Base-by-base conservation (phyloP, 2,329 filamentous ascomycete species). In the Fusarium tuaranense region DNA sequence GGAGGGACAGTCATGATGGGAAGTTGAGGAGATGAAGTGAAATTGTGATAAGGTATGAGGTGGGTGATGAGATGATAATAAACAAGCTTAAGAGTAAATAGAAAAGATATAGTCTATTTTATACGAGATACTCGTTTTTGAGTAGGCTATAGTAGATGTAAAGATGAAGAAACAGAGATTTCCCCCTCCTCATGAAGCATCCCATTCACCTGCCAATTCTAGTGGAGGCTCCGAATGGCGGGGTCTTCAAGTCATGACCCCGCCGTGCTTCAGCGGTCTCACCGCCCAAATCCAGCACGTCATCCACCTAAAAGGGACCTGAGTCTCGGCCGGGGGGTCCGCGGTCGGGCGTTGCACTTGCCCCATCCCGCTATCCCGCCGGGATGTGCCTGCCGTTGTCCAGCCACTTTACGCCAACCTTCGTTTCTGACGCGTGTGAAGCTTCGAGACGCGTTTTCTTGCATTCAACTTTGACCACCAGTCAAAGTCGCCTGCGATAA, bases 381-480 rank as follows among this genome's bases (percentile, higher is more conserved):
- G 36, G 64, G 25, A 32, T 46, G n/a, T 20, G 38, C 41, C 30
- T 10, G 16, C 25, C 57, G 72, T 71, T 74, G 46, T 32, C 70
- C 69, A 74, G 74, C 76, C 78, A 79, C 78, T 79, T 71, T 79
- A 79, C 78, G 78, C 77, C 77, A 78, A 68, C 57, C 44, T 64
- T 69, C 74, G 72, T 70, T 75, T 71, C 57, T 32, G 67, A 69
- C 77, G 72, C 70, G 74, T 63, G 57, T 61, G 67, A 68, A 69
- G 72, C 68, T 73, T 60, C 51, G 62, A n/a, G 57, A 73, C 78
- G 76, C 76, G 75, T 76, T 71, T 68, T 70, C 51, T 65, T 61
- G 32, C 34, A 30, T 70, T 68, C 65, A 63, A 53, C 64, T 46
- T 66, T 41, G 46, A 58, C 34, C 18, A 18, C 27, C 53, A 57